Evolutionary conservation across 495 filamentous ascomycete species (phyloP).

Genomic region (Aspergillus nanangensis): DNA sequence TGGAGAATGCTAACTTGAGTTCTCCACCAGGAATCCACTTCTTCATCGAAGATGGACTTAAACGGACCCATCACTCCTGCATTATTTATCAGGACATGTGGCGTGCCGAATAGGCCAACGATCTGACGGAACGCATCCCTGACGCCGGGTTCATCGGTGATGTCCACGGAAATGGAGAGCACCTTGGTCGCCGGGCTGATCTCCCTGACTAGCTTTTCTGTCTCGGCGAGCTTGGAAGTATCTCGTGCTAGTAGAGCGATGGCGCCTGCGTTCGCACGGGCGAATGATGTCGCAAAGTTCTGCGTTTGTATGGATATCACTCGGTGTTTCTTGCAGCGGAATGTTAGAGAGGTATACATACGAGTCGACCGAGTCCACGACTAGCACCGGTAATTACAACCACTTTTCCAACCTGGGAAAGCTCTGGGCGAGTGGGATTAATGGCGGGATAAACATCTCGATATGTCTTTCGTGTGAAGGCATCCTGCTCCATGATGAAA

Average conservation of each 20-base stretch:
- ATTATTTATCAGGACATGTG: slow-evolving; percentile 34
- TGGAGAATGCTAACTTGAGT: too few species aligned
- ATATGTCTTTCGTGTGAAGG: too few species aligned
- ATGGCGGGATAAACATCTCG: slow-evolving; percentile 21
- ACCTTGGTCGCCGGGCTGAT: slow-evolving; percentile 8
- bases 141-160: slow-evolving; percentile 16
- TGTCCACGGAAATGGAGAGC: slow-evolving; percentile 13
- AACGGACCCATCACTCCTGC: slow-evolving; percentile 22
- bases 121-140: slow-evolving; percentile 8
- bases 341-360: too few species aligned
- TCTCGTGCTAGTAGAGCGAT: slow-evolving; percentile 29
- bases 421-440: slow-evolving; percentile 18
- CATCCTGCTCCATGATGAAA: too few species aligned
- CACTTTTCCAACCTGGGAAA: slow-evolving; percentile 25
- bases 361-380: slow-evolving; percentile 15
- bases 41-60: slow-evolving; percentile 14
- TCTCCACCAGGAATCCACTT: slow-evolving; percentile 21
- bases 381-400: slow-evolving; percentile 18
- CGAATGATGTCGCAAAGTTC: slow-evolving; percentile 52
- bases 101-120: slow-evolving; percentile 12
- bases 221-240: slow-evolving; percentile 29
- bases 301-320: too few species aligned
- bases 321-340: too few species aligned
- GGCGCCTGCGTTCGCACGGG: slow-evolving; percentile 13
- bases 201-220: slow-evolving; percentile 25